Percentiles rank a stretch among this genome's conserved stretches.
phyloP scores from a whole-genome alignment of 2,329 filamentous ascomycete species.

The Xylaria sp. region DNA sequence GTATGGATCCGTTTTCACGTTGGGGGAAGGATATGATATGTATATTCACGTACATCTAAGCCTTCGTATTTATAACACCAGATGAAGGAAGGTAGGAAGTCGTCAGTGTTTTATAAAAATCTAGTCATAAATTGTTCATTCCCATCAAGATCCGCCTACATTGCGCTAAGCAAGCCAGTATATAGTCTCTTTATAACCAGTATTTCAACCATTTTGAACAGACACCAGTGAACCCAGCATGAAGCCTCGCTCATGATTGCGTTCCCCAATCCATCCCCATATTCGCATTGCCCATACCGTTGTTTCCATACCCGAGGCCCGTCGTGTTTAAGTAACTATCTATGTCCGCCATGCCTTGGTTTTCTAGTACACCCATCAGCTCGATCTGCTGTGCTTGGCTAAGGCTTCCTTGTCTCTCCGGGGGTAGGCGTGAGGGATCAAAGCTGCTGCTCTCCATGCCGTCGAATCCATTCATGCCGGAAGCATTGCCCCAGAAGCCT shows the following conservation, averaged over 20 bases:
- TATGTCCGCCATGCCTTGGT: slow-evolving; percentile 71
- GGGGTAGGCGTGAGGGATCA: slow-evolving; percentile 48
- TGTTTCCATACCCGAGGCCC: slow-evolving; percentile 45
- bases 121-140: slow-evolving; percentile 15
- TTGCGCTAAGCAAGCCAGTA: slow-evolving; percentile 6
- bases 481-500: slow-evolving; percentile 54
- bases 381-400: slow-evolving; percentile 85
- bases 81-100: background rate
- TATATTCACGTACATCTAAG: background rate
- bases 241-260: slow-evolving; percentile 31
- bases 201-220: slow-evolving; percentile 2
- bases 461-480: slow-evolving; percentile 41
- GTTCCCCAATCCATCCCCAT: slow-evolving; percentile 36
- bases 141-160: slow-evolving; percentile 6
- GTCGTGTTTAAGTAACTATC: slow-evolving; percentile 66
- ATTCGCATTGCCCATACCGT: slow-evolving; percentile 22
- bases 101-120: background rate
- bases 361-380: slow-evolving; percentile 83
- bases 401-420: slow-evolving; percentile 73
- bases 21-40: background rate
- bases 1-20: background rate
- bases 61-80: background rate
- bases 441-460: slow-evolving; percentile 41
- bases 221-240: slow-evolving; percentile 6
- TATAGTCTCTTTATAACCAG: slow-evolving; percentile 2